Conservation (phyloP, 495 filamentous ascomycete genomes). For the Entonaema liquescens region DNA sequence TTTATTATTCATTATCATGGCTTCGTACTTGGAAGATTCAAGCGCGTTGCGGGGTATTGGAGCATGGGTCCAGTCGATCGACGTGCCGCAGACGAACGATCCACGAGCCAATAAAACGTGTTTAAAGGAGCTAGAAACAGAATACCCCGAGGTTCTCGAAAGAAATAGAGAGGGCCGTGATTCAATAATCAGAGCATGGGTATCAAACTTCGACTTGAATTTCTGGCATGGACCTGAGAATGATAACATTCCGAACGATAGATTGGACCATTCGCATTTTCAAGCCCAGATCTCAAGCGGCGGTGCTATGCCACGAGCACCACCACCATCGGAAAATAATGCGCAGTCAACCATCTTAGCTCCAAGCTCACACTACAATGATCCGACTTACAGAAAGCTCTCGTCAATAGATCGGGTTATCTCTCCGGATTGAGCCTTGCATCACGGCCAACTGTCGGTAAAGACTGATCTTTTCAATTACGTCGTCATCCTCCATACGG, state of each 20-base stretch:
- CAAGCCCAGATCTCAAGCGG: neutral
- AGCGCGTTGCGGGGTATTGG: slow-evolving; percentile 20
- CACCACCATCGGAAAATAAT: neutral
- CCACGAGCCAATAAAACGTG: neutral
- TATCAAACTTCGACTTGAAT: slow-evolving; percentile 19
- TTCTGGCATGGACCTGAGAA: slow-evolving; percentile 21
- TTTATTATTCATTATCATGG: slow-evolving; percentile 5
- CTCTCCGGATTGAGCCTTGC: neutral
- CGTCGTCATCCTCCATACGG: too few relatives aligned
- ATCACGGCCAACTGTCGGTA: too few relatives aligned
- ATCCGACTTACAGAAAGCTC: neutral
- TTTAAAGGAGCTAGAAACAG: slow-evolving; percentile 1
- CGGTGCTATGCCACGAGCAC: neutral
- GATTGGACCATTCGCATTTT: neutral
- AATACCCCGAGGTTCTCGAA: neutral
- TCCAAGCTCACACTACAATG: neutral
- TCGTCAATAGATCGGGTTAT: neutral
- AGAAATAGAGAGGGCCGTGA: neutral
- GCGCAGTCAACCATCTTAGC: neutral
- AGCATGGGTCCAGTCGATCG: slow-evolving; percentile 17
- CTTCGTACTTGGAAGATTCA: slow-evolving; percentile 6
- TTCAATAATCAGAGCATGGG: slow-evolving; percentile 20
- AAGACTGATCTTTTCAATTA: too few relatives aligned
- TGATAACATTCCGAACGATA: neutral
- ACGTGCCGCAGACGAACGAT: neutral